Percentiles rank a stretch among this genome's conserved stretches.
Evolutionary conservation across 352 stramenopile genomes (phyloP).

Genomic region (Peronospora destructor): DNA sequence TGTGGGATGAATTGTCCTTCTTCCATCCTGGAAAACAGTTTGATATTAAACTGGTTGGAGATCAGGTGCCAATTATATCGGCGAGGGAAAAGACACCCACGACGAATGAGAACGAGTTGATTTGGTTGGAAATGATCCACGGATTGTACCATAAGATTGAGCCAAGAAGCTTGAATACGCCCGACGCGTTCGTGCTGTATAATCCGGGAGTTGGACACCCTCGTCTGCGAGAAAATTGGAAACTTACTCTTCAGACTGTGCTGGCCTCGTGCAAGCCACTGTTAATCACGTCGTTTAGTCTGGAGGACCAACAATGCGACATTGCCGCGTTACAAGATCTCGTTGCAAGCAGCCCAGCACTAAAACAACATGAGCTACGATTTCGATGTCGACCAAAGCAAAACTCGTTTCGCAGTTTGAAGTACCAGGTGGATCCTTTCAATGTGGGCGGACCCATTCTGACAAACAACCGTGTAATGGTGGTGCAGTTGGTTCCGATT

Average conservation of each 20-base stretch:
- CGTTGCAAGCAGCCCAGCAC: constrained; percentile 3
- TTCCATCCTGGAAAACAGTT: constrained; percentile 32
- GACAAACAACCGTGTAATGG: constrained; percentile 50
- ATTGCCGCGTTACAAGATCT: constrained; percentile 37
- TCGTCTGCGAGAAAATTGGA: constrained; percentile 39
- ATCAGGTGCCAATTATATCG: constrained; percentile 48
- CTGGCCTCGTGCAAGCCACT: constrained; percentile 39
- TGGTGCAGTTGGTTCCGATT: constrained; percentile 28
- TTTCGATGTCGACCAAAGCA: constrained; percentile 34
- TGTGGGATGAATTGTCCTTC: constrained; percentile 56
- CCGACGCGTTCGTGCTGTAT: constrained; percentile 63
- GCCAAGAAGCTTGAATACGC: constrained; percentile 13
- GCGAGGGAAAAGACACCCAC: constrained; percentile 16
- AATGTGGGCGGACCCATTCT: constrained; percentile 39
- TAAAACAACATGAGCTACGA: constrained; percentile 18
- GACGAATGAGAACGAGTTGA: constrained; percentile 8
- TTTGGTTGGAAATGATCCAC: constrained; percentile 39
- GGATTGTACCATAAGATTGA: constrained; percentile 50
- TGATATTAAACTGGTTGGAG: constrained; percentile 52
- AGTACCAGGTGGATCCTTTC: constrained; percentile 45
- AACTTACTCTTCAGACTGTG: constrained; percentile 43
- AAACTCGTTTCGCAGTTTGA: constrained; percentile 61
- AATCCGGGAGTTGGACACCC: constrained; percentile 66
- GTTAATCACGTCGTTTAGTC: constrained; percentile 61
- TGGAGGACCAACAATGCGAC: constrained; percentile 53